Conservation (phyloP, 78 protist species). For the slime mould (Dictyostelium discoideum) region dicty_2.7 NC_007091.3:137501-138000, state of each 20-base stretch:
- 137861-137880: slow-evolving; percentile 31
- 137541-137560: background rate
- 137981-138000: slow-evolving; percentile 41
- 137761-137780: background rate
- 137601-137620: slow-evolving; percentile 44
- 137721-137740: slow-evolving; percentile 45
- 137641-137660: slow-evolving; percentile 71
- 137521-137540: background rate
- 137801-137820: background rate
- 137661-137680: slow-evolving; percentile 64
- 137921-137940: slow-evolving; percentile 60
- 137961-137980: slow-evolving; percentile 44
- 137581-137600: slow-evolving; percentile 63
- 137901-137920: slow-evolving; percentile 55
- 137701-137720: slow-evolving; percentile 76
- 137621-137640: slow-evolving; percentile 74
- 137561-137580: background rate
- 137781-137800: background rate
- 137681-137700: slow-evolving; percentile 49
- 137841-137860: background rate
- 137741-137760: slow-evolving; percentile 36
- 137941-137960: slow-evolving; percentile 24
- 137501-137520: background rate
- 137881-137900: slow-evolving; percentile 42
- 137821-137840: background rate